Evolutionary conservation across 2,329 filamentous ascomycete species (phyloP).

Genomic region (Pseudogymnoascus sp.): DNA sequence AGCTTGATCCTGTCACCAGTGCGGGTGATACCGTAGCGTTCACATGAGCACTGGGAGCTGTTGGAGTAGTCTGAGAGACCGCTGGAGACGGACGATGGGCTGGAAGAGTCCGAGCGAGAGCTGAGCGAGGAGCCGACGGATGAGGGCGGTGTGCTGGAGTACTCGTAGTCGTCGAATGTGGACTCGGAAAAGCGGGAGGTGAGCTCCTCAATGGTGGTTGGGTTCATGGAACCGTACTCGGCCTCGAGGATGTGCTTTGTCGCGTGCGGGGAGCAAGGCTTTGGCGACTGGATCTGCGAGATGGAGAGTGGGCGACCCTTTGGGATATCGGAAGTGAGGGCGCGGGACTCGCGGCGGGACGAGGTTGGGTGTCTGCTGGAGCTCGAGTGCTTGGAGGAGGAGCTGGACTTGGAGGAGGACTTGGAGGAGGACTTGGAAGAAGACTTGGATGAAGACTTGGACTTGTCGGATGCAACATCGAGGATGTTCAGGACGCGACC

Average conservation of each 20-base stretch:
- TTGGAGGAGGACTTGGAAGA: constrained; percentile 31
- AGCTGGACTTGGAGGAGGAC: constrained; percentile 33
- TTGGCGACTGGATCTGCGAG: constrained; percentile 83
- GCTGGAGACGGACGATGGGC: constrained; percentile 50
- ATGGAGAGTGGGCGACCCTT: constrained; percentile 83
- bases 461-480: constrained; percentile 62
- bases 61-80: constrained; percentile 70
- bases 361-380: constrained; percentile 39
- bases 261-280: constrained; percentile 79
- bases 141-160: constrained; percentile 53
- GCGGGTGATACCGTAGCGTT: constrained; percentile 93
- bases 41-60: constrained; percentile 77
- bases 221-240: constrained; percentile 54
- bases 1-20: constrained; percentile 89
- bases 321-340: constrained; percentile 58
- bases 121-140: constrained; percentile 64
- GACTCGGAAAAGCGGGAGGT: constrained; percentile 61
- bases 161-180: constrained; percentile 48
- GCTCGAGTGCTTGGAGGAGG: constrained; percentile 33
- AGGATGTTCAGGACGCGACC: constrained; percentile 96
- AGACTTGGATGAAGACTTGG: constrained; percentile 37
- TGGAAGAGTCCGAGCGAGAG: constrained; percentile 65
- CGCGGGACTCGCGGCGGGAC: constrained; percentile 29
- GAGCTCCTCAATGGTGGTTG: constrained; percentile 70
- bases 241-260: constrained; percentile 78